Evolutionary conservation across 805 yeast genomes (phyloP).

Genomic region (Teunomyces stri): DNA sequence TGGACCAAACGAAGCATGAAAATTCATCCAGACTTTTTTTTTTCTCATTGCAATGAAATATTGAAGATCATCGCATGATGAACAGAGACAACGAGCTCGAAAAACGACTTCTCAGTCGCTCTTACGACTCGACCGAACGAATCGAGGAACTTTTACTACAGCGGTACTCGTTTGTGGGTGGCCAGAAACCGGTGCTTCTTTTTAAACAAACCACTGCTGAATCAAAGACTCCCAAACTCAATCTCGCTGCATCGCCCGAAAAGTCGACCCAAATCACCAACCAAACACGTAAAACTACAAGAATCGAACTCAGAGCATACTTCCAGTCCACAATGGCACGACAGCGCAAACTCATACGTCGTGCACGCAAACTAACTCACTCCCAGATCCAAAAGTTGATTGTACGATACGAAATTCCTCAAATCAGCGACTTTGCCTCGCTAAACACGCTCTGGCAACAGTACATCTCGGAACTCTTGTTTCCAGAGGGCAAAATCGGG

Average conservation of each 20-base stretch:
- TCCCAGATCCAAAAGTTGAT: constrained; percentile 28
- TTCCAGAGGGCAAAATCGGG: constrained; percentile 28
- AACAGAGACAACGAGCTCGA: constrained; percentile 44
- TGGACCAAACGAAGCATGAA: constrained; percentile 1
- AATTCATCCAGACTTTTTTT: too few relatives aligned
- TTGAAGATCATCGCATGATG: constrained; percentile 8
- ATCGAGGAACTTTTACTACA: constrained; percentile 41
- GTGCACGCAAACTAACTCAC: constrained; percentile 7
- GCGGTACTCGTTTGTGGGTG: constrained; percentile 46
- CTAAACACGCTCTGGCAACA: constrained; percentile 71
- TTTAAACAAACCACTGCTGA: constrained; percentile 8
- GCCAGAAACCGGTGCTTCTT: constrained; percentile 45
- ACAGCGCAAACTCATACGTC: constrained; percentile 39
- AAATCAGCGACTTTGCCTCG: constrained; percentile 50
- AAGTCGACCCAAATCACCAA: constrained; percentile 18
- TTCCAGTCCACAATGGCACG: constrained; percentile 33
- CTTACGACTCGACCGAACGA: constrained; percentile 36
- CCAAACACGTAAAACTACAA: constrained; percentile 24
- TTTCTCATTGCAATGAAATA: too few relatives aligned
- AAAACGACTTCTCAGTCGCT: constrained; percentile 43
- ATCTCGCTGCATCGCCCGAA: not conserved
- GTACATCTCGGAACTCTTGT: constrained; percentile 60
- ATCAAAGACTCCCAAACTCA: constrained; percentile 4
- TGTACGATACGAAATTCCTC: constrained; percentile 29
- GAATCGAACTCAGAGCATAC: constrained; percentile 44